phyloP scores from a whole-genome alignment of 768 basidiomycete species.

The Naematelia encephala region DNA sequence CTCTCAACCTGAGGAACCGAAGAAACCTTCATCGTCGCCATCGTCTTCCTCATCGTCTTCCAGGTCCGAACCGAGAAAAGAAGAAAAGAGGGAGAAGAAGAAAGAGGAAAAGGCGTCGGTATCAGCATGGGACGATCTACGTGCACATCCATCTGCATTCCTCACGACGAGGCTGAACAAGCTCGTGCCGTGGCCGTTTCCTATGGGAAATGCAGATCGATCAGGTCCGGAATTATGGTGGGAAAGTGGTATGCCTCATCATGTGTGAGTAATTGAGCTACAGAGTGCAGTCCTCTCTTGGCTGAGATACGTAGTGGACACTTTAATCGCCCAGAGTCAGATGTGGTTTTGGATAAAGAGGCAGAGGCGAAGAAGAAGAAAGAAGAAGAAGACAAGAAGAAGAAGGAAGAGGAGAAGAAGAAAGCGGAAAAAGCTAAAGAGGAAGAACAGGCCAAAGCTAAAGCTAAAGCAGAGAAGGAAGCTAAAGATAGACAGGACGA shows the following conservation, averaged over 20 bases:
- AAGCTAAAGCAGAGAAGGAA: constrained; percentile 14
- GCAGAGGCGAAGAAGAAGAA: constrained; percentile 19
- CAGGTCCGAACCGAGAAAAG: not conserved
- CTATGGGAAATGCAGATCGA: constrained; percentile 31
- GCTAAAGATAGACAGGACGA: constrained; percentile 22
- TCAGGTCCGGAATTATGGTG: constrained; percentile 40
- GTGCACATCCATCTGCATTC: constrained; percentile 43
- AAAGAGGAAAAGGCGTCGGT: constrained; percentile 24
- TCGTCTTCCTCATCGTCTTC: constrained; percentile 21
- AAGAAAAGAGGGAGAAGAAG: constrained; percentile 19
- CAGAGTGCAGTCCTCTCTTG: not conserved
- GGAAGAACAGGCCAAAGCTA: constrained; percentile 7
- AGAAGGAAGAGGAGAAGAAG: constrained; percentile 22
- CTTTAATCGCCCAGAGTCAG: constrained; percentile 32
- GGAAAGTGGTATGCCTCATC: constrained; percentile 43
- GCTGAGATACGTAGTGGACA: constrained; percentile 29
- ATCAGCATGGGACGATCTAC: constrained; percentile 42
- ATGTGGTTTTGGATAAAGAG: constrained; percentile 18
- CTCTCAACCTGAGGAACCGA: constrained; percentile 2
- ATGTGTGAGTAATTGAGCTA: constrained; percentile 32
- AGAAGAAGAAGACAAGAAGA: constrained; percentile 19
- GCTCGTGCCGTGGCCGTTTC: constrained; percentile 41
- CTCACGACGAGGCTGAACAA: constrained; percentile 38
- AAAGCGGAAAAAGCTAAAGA: constrained; percentile 22
- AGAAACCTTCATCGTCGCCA: constrained; percentile 14